Evolutionary conservation across 139 green algal genomes (phyloP), one percentile per base, ranked within the genome.

Genomic region (Zygnema cylindricum): DNA sequence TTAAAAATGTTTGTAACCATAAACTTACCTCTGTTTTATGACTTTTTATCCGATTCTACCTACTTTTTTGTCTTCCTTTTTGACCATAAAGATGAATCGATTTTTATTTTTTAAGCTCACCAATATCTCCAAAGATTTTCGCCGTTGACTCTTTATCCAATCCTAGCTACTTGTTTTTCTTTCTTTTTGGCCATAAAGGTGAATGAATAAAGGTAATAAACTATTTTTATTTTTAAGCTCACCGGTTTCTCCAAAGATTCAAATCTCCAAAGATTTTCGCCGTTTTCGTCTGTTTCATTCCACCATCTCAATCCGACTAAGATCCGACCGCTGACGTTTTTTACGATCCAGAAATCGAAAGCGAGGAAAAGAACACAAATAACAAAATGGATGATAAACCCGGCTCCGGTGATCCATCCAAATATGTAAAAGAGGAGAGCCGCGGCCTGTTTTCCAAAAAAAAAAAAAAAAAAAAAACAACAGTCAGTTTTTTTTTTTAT

Each of bases 251-350:
- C 84, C 40, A 98, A 85, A 0, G 87, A 94, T 83, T 99, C 97
- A 92, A 98, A 99, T 23, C 95, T 93, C 97, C 97, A 99, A 23
- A 81, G 1, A 22, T 95, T 96, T 43, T 92, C 94, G 32, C 97
- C 97, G n/a, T 95, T 92, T 39, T 99, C 96, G 25, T 95, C 96
- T 1, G 96, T 95, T 86, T 99, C 97, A 79, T 99, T 99, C 97
- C 97, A 99, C 95, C 95, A 99, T 7, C 97, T 91, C 43, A 99
- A 91, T 1, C 97, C 97, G 40, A 99, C 97, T 81, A 99, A 88
- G 69, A 97, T 90, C 23, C 97, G 91, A 0, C 97, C 97, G 23
- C 95, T 97, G 0, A 99, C 94, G 69, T 99, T 99, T 89, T 99
- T 92, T 22, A 92, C 84, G 3, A 77, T 83, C 90, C 90, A 93